Percentiles rank a stretch among this genome's conserved stretches.
phyloP scores from a whole-genome alignment of 257 asterid species.

The Solanum piurae region DNA sequence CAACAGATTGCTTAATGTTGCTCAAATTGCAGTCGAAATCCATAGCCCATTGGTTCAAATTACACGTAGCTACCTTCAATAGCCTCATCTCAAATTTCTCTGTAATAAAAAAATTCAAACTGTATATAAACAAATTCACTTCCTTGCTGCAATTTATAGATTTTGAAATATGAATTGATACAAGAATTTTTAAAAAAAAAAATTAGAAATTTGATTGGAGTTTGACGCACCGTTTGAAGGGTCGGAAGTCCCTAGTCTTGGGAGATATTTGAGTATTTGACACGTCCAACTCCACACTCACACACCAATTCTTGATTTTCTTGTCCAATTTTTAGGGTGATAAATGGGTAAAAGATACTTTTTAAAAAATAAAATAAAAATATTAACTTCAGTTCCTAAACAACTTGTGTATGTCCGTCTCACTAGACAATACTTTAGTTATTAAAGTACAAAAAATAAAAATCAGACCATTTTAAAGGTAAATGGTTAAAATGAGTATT shows the following conservation, averaged over 20 bases:
- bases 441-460: too few relatives aligned
- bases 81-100: constrained; percentile 52
- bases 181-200: neutral
- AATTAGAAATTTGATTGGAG: neutral
- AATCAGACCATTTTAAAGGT: neutral
- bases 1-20: constrained; percentile 72
- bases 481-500: neutral
- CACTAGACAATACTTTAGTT: neutral
- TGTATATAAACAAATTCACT: neutral
- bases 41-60: constrained; percentile 98
- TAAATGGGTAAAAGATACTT: neutral
- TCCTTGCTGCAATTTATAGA: neutral
- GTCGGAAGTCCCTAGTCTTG: neutral
- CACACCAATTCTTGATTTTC: neutral
- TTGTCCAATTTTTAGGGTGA: neutral
- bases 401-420: neutral
- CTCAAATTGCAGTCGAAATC: constrained; percentile 87
- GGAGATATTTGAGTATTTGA: neutral
- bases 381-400: neutral
- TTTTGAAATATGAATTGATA: neutral
- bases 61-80: constrained; percentile 87
- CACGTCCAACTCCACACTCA: neutral
- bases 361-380: too few relatives aligned
- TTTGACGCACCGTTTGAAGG: neutral
- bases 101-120: neutral